Percentiles rank a stretch among this genome's conserved stretches.
Evolutionary conservation across 495 filamentous ascomycete species (phyloP).

Genomic region (Sporormia fimetaria): DNA sequence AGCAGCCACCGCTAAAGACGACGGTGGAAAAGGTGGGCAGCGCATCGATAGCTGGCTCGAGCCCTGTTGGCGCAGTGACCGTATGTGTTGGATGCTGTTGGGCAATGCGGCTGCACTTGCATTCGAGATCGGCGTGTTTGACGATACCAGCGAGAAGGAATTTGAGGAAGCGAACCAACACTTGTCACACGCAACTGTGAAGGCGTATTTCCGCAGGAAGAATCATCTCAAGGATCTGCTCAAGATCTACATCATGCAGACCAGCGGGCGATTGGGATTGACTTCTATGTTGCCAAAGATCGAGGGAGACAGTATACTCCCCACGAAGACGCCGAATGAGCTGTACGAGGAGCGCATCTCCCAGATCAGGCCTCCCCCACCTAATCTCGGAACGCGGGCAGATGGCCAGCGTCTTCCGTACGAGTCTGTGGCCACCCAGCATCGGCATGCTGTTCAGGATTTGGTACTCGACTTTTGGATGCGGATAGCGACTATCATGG

Average conservation of each 20-base stretch:
- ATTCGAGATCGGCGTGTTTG: slow-evolving; percentile 88
- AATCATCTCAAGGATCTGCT: slow-evolving; percentile 74
- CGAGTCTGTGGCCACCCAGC: slow-evolving; percentile 25
- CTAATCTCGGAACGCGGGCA: slow-evolving; percentile 28
- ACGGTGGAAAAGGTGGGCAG: slow-evolving; percentile 41
- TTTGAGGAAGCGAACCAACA: slow-evolving; percentile 25
- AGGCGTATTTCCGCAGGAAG: slow-evolving; percentile 64
- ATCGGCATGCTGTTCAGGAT: slow-evolving; percentile 46
- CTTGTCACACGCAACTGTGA: slow-evolving; percentile 40
- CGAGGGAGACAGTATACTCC: slow-evolving; percentile 20
- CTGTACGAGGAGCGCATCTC: slow-evolving; percentile 22
- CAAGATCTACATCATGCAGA: slow-evolving; percentile 79
- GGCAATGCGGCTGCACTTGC: slow-evolving; percentile 81
- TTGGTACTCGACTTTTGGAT: slow-evolving; percentile 86
- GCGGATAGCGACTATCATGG: slow-evolving; percentile 79
- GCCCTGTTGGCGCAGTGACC: slow-evolving; percentile 89
- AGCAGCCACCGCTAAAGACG: not conserved
- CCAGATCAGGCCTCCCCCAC: slow-evolving; percentile 12
- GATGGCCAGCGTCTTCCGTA: slow-evolving; percentile 32
- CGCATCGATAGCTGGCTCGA: slow-evolving; percentile 91
- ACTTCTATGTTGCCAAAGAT: slow-evolving; percentile 74
- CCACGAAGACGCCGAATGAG: slow-evolving; percentile 13
- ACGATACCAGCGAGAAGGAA: slow-evolving; percentile 53
- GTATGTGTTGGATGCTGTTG: slow-evolving; percentile 97
- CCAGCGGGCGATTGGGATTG: slow-evolving; percentile 82